Conservation (phyloP, 2,329 filamentous ascomycete genomes). For the Calonectria honghensis region DNA sequence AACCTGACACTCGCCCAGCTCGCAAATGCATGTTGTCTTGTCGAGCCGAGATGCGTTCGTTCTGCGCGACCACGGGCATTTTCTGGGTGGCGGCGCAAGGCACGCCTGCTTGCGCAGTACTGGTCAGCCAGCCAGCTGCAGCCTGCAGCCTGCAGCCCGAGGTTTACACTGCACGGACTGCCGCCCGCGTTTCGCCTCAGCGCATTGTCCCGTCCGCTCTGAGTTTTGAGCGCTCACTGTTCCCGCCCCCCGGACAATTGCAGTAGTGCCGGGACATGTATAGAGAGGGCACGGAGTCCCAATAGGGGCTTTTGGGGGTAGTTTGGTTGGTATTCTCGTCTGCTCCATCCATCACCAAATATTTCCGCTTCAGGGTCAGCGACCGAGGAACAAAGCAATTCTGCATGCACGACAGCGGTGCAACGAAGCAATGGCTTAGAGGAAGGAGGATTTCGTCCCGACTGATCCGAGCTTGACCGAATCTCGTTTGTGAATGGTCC, state of each 20-base stretch:
- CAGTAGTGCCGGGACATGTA: constrained; percentile 33
- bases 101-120: constrained; percentile 22
- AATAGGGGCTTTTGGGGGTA: not conserved
- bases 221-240: constrained; percentile 33
- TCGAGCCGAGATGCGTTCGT: not conserved
- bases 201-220: constrained; percentile 34
- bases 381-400: constrained; percentile 32
- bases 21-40: not conserved
- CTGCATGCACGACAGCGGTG: constrained; percentile 14
- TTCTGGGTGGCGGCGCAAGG: constrained; percentile 27
- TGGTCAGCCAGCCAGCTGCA: not conserved
- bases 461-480: constrained; percentile 29
- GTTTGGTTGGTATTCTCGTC: not conserved
- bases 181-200: constrained; percentile 42
- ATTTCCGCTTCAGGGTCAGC: constrained; percentile 28
- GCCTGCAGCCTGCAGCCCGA: constrained; percentile 12
- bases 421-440: constrained; percentile 26
- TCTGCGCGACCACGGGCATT: constrained; percentile 6
- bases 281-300: constrained; percentile 4
- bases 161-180: constrained; percentile 42
- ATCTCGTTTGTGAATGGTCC: constrained; percentile 25
- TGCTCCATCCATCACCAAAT: not conserved
- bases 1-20: constrained; percentile 12
- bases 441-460: constrained; percentile 15
- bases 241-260: constrained; percentile 38